Evolutionary conservation across 2,329 filamentous ascomycete genomes (phyloP), one percentile per base, ranked within the genome.

Genomic region (Chaetothyriales sp.): DNA sequence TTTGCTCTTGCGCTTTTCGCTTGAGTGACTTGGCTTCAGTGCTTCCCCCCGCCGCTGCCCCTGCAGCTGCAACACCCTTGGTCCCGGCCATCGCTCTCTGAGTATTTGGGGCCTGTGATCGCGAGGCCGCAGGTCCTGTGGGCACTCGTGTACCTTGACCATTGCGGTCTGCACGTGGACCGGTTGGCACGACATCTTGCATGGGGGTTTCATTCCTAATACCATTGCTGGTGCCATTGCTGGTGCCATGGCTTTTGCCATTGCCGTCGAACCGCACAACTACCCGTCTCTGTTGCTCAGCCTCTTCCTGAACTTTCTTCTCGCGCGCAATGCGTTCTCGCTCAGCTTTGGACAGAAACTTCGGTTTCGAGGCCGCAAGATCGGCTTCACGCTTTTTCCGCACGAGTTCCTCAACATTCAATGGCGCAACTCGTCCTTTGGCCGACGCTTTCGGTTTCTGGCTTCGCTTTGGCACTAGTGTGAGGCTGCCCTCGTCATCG

Each of bases 321-420:
- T 93, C 85, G 15, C 86, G 73, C 26, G 86, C 87, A 22, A 93
- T 68, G 53, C 80, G 78, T 64, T 94, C 87, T 50, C 89, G 78
- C 65, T 94, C 78, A 28, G 84, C 83, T 70, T 85, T 92, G 3
- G 85, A 84, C 19, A 95, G 71, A 64, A 93, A 94, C 65, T 86
- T 89, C 4, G 88, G 88, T 73, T 92, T 95, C 50, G 86, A 78
- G 8, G 86, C 83, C 15, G 84, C 86, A 36, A 84, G 84, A 67
- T 92, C 86, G 25, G 85, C 83, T 55, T 86, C 86, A 63, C 84
- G 86, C 73, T 93, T 93, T 69, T 89, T 84, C 58, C 80, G 79
- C 19, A 95, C 69, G 3, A 95, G 76, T 60, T 94, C 85, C 66
- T 95, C 88, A 51, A 95, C 82, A 63, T 86, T 89, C 46, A 94